A percentile compares a stretch with the other conserved stretches of the same genome.
These are phyloP conservation scores for Lactuca sativa DNA, from an alignment of 129 eudicot genomes.

Conservation along the genomic window DNA sequence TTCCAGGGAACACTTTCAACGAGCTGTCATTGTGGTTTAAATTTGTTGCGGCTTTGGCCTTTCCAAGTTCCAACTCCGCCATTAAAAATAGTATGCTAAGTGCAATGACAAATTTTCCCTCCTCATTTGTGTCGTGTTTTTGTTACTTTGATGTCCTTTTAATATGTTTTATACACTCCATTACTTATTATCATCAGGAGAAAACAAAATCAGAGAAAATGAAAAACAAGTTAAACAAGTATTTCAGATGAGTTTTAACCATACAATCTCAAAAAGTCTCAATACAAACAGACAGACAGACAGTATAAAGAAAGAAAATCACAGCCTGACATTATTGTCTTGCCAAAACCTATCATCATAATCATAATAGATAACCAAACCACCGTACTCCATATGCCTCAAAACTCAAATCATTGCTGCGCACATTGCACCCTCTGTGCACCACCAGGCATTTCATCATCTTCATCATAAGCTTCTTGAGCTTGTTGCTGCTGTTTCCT, in stretches of 20 bases:
- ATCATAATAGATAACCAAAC: conserved; percentile 3
- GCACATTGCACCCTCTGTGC: conserved; percentile 82
- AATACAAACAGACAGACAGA: neutral
- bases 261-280: conserved; percentile 1
- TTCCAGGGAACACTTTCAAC: too few relatives aligned
- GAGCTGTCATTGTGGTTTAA: too few relatives aligned
- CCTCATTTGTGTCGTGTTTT: too few relatives aligned
- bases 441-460: conserved; percentile 78
- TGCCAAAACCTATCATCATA: neutral
- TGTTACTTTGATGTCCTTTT: too few relatives aligned
- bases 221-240: neutral
- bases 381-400: neutral
- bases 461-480: conserved; percentile 81
- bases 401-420: conserved; percentile 43
- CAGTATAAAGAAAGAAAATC: neutral
- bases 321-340: conserved; percentile 17
- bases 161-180: too few relatives aligned
- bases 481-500: conserved; percentile 52
- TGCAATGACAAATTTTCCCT: too few relatives aligned
- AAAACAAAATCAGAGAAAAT: too few relatives aligned
- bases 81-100: too few relatives aligned
- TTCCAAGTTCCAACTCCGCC: too few relatives aligned
- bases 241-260: neutral
- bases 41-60: too few relatives aligned
- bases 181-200: too few relatives aligned